Conservation (phyloP, 768 basidiomycete genomes). For the Paxillus ammoniavirescens region DNA sequence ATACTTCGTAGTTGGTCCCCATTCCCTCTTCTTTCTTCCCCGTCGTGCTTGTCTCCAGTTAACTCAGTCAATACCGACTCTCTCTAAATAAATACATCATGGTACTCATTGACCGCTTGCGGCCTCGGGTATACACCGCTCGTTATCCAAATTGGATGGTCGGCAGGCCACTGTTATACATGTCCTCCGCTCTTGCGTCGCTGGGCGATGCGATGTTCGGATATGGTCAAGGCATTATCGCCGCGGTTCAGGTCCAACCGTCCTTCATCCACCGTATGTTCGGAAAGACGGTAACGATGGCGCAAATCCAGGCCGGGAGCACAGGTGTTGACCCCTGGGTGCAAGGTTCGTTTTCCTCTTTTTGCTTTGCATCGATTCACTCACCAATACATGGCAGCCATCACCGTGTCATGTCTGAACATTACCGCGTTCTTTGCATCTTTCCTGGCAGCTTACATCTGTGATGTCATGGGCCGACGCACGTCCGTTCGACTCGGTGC, state of each 20-base stretch:
- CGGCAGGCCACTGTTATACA: slow-evolving; percentile 47
- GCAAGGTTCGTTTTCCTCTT: slow-evolving; percentile 35
- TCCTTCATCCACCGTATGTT: slow-evolving; percentile 51
- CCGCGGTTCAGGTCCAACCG: slow-evolving; percentile 50
- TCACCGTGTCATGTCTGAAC: slow-evolving; percentile 49
- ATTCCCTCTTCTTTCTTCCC: not conserved
- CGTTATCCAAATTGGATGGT: slow-evolving; percentile 55
- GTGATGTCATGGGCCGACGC: slow-evolving; percentile 49
- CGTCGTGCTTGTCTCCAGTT: not conserved
- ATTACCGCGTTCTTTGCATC: slow-evolving; percentile 49
- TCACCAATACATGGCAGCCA: slow-evolving; percentile 32
- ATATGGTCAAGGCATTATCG: slow-evolving; percentile 53
- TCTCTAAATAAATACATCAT: slow-evolving; percentile 17
- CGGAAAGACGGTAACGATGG: slow-evolving; percentile 41
- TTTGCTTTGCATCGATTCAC: not conserved
- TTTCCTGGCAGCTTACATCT: slow-evolving; percentile 46
- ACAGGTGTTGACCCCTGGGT: slow-evolving; percentile 46
- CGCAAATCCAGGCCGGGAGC: slow-evolving; percentile 40
- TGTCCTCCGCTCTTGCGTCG: slow-evolving; percentile 51
- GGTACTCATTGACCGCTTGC: slow-evolving; percentile 29
- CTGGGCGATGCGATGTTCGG: slow-evolving; percentile 59
- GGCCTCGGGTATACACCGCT: slow-evolving; percentile 38
- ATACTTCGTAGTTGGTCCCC: not conserved
- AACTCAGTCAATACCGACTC: not conserved
- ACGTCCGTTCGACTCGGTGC: slow-evolving; percentile 51